Evolutionary conservation across 164 flowering plant genomes (phyloP).

Genomic region (Vitis rupestris): DNA sequence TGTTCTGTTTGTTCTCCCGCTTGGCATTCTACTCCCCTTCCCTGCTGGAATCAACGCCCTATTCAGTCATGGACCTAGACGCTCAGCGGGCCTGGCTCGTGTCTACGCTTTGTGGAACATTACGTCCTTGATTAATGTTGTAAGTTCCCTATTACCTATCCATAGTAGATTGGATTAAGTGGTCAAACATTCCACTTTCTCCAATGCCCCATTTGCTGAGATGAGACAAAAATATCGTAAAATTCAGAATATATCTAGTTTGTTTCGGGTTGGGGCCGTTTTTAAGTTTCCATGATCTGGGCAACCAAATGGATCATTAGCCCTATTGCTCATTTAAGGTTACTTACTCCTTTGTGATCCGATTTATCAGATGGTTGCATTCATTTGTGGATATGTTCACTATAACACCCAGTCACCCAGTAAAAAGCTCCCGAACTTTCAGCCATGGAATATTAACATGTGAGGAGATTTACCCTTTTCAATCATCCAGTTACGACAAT

Average conservation of each 20-base stretch:
- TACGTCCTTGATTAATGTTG: conserved; percentile 87
- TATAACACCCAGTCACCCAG: conserved; percentile 50
- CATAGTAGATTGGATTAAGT: not conserved
- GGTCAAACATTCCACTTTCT: too few relatives aligned
- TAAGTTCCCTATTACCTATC: conserved; percentile 38
- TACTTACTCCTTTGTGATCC: not conserved
- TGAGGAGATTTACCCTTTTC: conserved; percentile 29
- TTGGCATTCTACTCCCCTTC: conserved; percentile 86
- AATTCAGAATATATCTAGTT: too few relatives aligned
- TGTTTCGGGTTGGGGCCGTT: too few relatives aligned
- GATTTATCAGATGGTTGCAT: conserved; percentile 72
- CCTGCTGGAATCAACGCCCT: conserved; percentile 99
- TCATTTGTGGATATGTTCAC: conserved; percentile 83
- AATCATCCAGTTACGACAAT: too few relatives aligned
- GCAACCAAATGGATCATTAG: not conserved
- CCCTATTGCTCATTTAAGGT: not conserved
- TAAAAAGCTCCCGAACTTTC: conserved; percentile 59
- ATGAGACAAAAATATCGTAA: too few relatives aligned
- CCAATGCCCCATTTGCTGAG: too few relatives aligned
- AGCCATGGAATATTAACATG: conserved; percentile 90
- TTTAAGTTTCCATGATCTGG: too few relatives aligned
- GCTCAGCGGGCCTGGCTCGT: conserved; percentile 93
- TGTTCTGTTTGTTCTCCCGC: conserved; percentile 78
- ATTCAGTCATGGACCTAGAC: conserved; percentile 92
- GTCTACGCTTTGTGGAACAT: conserved; percentile 95